A percentile compares a stretch with the other conserved stretches of the same genome.
Evolutionary conservation across 441 rosid genomes (phyloP).

Genomic region (Arabidopsis lyrata): DNA sequence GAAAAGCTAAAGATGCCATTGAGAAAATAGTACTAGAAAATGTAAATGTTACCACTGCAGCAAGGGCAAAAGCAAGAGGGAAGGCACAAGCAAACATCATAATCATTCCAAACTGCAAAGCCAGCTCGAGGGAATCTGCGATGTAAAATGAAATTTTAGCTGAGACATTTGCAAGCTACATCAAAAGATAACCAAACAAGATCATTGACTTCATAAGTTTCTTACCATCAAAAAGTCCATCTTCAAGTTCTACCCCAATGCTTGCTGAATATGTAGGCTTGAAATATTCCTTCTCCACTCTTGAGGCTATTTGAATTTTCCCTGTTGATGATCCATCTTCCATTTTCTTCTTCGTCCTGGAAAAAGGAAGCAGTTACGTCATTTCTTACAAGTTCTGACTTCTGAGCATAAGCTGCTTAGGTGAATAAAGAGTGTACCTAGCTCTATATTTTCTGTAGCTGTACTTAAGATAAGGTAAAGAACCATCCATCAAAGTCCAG

Average conservation of each 20-base stretch:
- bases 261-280: conserved; percentile 88
- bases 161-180: conserved; percentile 10
- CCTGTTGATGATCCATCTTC: conserved; percentile 58
- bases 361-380: conserved; percentile 25
- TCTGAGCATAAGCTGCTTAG: not conserved
- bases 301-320: conserved; percentile 64
- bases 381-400: not conserved
- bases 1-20: conserved; percentile 7
- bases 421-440: conserved; percentile 53
- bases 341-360: conserved; percentile 69
- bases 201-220: not conserved
- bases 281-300: conserved; percentile 96
- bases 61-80: conserved; percentile 85
- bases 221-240: conserved; percentile 94
- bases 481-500: conserved; percentile 82
- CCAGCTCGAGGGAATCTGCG: conserved; percentile 82
- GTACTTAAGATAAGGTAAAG: conserved; percentile 84
- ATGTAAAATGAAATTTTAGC: conserved; percentile 30
- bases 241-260: conserved; percentile 87
- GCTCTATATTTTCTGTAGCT: conserved; percentile 77
- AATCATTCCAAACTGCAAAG: conserved; percentile 94
- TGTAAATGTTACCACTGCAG: conserved; percentile 66
- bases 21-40: conserved; percentile 12
- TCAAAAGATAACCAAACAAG: conserved; percentile 14
- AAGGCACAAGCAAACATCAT: conserved; percentile 99